Evolutionary conservation across 1,284 basidiomycete species (phyloP).

Genomic region (Cryptococcus jaspeensis): DNA sequence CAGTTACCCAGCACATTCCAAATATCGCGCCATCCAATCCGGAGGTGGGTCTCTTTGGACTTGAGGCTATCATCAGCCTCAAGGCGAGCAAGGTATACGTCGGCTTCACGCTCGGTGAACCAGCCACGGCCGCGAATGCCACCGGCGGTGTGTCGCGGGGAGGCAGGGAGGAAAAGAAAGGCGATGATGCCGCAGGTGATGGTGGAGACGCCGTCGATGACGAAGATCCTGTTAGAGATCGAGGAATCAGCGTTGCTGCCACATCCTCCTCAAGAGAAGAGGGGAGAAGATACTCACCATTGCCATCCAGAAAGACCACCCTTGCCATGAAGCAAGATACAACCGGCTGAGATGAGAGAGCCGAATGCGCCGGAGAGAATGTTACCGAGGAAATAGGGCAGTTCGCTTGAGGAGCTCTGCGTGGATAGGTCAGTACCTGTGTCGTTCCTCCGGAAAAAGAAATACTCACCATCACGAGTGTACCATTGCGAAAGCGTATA

Average conservation of each 20-base stretch:
- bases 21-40: slow-evolving; percentile 17
- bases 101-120: slow-evolving; percentile 33
- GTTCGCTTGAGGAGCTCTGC: slow-evolving; percentile 24
- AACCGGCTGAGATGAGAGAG: not conserved
- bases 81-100: slow-evolving; percentile 33
- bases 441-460: no score
- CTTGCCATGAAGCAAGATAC: not conserved
- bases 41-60: not conserved
- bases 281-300: slow-evolving; percentile 19
- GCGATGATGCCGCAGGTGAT: slow-evolving; percentile 21
- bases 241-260: not conserved
- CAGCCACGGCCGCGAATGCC: not conserved
- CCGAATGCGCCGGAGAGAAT: slow-evolving; percentile 33
- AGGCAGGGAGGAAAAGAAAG: slow-evolving; percentile 26
- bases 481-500: slow-evolving; percentile 28
- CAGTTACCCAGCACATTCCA: slow-evolving; percentile 27
- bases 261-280: not conserved
- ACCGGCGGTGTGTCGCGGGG: slow-evolving; percentile 9
- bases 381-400: slow-evolving; percentile 44
- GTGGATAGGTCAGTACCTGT: not conserved
- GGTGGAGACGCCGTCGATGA: slow-evolving; percentile 30
- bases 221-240: slow-evolving; percentile 21
- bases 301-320: slow-evolving; percentile 28
- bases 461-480: slow-evolving; percentile 5
- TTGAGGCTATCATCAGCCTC: slow-evolving; percentile 27